phyloP scores from a whole-genome alignment of 1,139 yeast genomes.

The Magnusiomyces sp. region DNA sequence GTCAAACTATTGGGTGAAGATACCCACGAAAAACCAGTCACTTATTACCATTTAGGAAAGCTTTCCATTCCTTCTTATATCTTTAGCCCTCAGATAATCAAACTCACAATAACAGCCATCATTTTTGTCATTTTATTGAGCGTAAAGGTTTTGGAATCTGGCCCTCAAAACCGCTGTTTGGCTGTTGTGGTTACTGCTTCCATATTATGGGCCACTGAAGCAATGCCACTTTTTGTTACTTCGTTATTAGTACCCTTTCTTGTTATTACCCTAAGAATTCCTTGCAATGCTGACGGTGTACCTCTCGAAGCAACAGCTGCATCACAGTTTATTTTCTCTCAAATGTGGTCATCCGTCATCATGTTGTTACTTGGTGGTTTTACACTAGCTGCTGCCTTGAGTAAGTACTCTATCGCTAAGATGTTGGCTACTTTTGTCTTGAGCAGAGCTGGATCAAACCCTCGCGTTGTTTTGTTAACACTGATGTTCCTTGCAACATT shows the following conservation, averaged over 20 bases:
- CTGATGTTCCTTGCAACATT: slow-evolving; percentile 81
- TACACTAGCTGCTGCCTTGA: slow-evolving; percentile 86
- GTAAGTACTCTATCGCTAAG: slow-evolving; percentile 84
- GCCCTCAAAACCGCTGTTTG: slow-evolving; percentile 65
- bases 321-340: slow-evolving; percentile 63
- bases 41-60: slow-evolving; percentile 10
- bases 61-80: slow-evolving; percentile 19
- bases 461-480: slow-evolving; percentile 63
- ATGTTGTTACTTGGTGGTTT: slow-evolving; percentile 87
- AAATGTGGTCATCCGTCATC: slow-evolving; percentile 95
- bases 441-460: slow-evolving; percentile 78
- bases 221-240: slow-evolving; percentile 81
- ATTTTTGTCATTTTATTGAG: slow-evolving; percentile 43
- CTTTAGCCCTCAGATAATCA: slow-evolving; percentile 19
- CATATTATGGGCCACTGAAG: slow-evolving; percentile 87
- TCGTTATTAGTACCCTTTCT: slow-evolving; percentile 73
- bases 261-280: slow-evolving; percentile 62
- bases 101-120: slow-evolving; percentile 37
- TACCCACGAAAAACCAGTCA: neutral
- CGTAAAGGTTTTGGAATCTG: slow-evolving; percentile 47
- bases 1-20: slow-evolving; percentile 17
- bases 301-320: slow-evolving; percentile 58
- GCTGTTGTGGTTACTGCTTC: slow-evolving; percentile 77
- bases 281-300: slow-evolving; percentile 43
- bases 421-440: slow-evolving; percentile 72